Conservation (phyloP, 805 yeast species). For the Starmerella vaccinii region DNA sequence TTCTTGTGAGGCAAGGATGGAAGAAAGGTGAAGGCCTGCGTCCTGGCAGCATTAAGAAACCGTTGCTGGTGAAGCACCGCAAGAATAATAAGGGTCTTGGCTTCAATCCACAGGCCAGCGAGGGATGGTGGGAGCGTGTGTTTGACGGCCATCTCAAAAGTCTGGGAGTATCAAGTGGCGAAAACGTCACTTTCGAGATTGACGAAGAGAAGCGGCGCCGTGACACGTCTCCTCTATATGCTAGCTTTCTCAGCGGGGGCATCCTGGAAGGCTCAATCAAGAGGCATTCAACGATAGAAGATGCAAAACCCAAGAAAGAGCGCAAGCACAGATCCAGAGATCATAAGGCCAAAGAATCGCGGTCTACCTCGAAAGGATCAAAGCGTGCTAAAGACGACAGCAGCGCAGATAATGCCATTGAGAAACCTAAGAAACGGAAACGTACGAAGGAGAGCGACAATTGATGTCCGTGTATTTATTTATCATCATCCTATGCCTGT, state of each 20-base stretch:
- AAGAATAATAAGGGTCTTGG: constrained; percentile 88
- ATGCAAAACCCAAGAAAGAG: neutral
- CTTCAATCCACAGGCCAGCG: constrained; percentile 58
- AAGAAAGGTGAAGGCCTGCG: constrained; percentile 76
- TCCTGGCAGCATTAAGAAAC: constrained; percentile 70
- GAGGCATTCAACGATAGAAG: neutral
- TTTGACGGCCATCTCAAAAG: constrained; percentile 87
- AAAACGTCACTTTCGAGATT: constrained; percentile 43
- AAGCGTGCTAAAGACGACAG: constrained; percentile 8
- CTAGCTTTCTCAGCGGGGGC: constrained; percentile 81
- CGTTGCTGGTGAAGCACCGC: constrained; percentile 82
- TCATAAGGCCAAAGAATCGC: neutral
- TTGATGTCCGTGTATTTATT: neutral
- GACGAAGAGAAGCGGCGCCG: constrained; percentile 33
- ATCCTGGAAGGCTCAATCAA: constrained; percentile 61
- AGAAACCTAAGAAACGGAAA: neutral
- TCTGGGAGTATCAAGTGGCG: constrained; percentile 43
- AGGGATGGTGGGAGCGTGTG: constrained; percentile 94
- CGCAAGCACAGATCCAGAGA: neutral
- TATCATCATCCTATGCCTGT: neutral
- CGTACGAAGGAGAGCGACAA: neutral
- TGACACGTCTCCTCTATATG: constrained; percentile 58
- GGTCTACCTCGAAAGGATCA: neutral
- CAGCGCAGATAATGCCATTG: constrained; percentile 9
- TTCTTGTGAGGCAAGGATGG: constrained; percentile 81